A percentile compares a stretch with the other conserved stretches of the same genome.
Conservation (phyloP, 495 filamentous ascomycete species). For the Podospora didyma region DNA sequence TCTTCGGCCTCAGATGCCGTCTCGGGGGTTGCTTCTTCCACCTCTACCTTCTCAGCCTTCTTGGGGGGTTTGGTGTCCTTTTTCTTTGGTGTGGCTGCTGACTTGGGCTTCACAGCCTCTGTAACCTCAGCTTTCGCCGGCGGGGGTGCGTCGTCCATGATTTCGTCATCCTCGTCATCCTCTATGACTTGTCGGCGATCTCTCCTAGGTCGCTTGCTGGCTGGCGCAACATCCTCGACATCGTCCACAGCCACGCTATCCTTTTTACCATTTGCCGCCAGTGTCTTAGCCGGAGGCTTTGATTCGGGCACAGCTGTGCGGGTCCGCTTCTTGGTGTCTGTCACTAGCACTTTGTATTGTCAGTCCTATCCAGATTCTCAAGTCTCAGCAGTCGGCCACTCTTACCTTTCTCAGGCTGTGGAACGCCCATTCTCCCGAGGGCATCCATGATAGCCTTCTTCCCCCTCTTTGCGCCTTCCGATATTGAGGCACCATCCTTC, state of each 20-base stretch:
- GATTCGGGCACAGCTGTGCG: slow-evolving; percentile 8
- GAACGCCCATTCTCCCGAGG: slow-evolving; percentile 15
- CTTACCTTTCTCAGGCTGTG: slow-evolving; percentile 29
- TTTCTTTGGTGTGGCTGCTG: slow-evolving; percentile 18
- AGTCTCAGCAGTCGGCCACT: too few relatives aligned
- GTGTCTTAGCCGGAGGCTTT: slow-evolving; percentile 1
- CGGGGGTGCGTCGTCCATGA: slow-evolving; percentile 31
- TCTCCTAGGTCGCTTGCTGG: slow-evolving; percentile 46
- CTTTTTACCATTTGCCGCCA: slow-evolving; percentile 13
- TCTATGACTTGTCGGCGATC: slow-evolving; percentile 32
- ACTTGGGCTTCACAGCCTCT: too few relatives aligned
- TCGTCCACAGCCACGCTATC: slow-evolving; percentile 32
- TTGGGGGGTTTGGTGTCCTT: slow-evolving; percentile 17
- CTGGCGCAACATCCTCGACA: slow-evolving; percentile 48
- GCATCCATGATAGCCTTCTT: slow-evolving; percentile 10
- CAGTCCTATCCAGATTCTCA: too few relatives aligned
- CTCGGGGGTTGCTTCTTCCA: slow-evolving; percentile 45
- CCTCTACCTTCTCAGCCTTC: slow-evolving; percentile 22
- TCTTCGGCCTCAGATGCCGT: slow-evolving; percentile 52
- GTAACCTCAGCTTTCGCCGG: slow-evolving; percentile 16
- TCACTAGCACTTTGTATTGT: too few relatives aligned
- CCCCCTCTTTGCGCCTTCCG: slow-evolving; percentile 21
- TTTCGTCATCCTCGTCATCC: slow-evolving; percentile 39
- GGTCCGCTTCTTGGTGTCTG: slow-evolving; percentile 38
- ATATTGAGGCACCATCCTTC: too few relatives aligned